phyloP scores from a whole-genome alignment of 768 basidiomycete species.

The Suillus paluster region DNA sequence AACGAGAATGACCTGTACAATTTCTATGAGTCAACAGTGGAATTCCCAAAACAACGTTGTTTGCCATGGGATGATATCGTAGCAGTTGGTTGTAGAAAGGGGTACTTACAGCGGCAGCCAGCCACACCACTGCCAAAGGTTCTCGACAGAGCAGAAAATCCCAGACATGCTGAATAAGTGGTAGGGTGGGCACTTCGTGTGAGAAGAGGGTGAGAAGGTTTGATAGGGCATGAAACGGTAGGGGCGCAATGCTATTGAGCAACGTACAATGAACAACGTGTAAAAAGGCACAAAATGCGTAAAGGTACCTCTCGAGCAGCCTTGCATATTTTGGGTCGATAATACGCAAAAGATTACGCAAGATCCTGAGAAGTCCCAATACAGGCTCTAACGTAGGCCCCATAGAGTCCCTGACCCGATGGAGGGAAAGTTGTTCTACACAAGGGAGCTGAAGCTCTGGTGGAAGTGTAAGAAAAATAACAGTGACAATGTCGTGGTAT shows the following conservation, averaged over 20 bases:
- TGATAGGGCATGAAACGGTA: conserved; percentile 90
- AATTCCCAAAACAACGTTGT: neutral
- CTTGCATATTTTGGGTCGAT: conserved; percentile 72
- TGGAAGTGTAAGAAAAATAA: conserved; percentile 77
- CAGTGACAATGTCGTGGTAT: conserved; percentile 91
- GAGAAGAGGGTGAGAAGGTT: conserved; percentile 91
- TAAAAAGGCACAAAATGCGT: neutral
- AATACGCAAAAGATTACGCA: conserved; percentile 72
- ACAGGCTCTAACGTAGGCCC: conserved; percentile 82
- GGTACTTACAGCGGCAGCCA: conserved; percentile 74
- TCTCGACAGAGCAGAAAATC: conserved; percentile 87
- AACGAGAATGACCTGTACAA: conserved; percentile 66
- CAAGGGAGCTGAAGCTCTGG: conserved; percentile 57
- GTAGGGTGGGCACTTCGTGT: conserved; percentile 89
- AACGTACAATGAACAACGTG: conserved; percentile 9
- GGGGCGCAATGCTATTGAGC: conserved; percentile 60
- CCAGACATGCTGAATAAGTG: conserved; percentile 89
- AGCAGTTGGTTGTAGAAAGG: neutral
- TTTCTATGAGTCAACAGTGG: conserved; percentile 5
- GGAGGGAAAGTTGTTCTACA: conserved; percentile 75
- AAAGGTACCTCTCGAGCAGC: conserved; percentile 66
- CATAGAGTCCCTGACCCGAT: conserved; percentile 86
- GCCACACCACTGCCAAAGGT: conserved; percentile 81
- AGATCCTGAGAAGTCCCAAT: conserved; percentile 73
- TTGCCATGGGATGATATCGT: neutral